Conservation (phyloP, 2,329 filamentous ascomycete genomes). For the Leptographium flavum region DNA sequence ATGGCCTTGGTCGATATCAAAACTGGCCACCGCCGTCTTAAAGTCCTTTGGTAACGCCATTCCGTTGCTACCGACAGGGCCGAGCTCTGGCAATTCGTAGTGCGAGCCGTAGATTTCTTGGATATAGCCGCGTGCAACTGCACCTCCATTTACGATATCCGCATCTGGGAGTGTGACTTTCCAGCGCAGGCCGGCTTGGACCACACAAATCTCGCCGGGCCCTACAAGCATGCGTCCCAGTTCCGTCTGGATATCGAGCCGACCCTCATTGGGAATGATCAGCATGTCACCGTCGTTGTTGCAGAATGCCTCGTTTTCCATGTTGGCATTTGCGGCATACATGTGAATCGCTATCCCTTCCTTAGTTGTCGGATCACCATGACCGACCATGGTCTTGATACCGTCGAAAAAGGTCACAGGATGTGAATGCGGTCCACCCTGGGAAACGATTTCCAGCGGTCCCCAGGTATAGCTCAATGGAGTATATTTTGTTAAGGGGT, state of each 20-base stretch:
- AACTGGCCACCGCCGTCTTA: constrained; percentile 43
- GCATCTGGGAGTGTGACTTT: constrained; percentile 34
- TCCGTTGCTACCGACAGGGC: constrained; percentile 50
- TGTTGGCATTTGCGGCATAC: constrained; percentile 29
- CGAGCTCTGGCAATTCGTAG: constrained; percentile 52
- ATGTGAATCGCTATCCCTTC: constrained; percentile 34
- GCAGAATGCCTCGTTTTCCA: constrained; percentile 31
- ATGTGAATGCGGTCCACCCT: too few relatives aligned
- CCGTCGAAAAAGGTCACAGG: constrained; percentile 29
- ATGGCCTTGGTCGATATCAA: constrained; percentile 29
- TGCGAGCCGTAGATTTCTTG: constrained; percentile 51
- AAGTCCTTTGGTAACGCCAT: constrained; percentile 54
- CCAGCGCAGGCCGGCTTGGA: constrained; percentile 52
- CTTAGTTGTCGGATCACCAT: constrained; percentile 31
- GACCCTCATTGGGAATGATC: constrained; percentile 37
- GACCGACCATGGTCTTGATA: constrained; percentile 31
- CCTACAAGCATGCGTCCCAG: constrained; percentile 42
- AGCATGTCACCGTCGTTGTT: constrained; percentile 40
- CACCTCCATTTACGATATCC: too few relatives aligned
- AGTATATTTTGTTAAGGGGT: constrained; percentile 21
- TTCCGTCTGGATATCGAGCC: constrained; percentile 53
- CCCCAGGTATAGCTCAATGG: constrained; percentile 30
- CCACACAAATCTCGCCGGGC: constrained; percentile 51
- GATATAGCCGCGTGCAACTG: constrained; percentile 38
- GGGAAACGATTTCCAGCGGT: constrained; percentile 24